Base-by-base conservation (phyloP, 495 filamentous ascomycete genomes). In the Xylaria sp. region DNA sequence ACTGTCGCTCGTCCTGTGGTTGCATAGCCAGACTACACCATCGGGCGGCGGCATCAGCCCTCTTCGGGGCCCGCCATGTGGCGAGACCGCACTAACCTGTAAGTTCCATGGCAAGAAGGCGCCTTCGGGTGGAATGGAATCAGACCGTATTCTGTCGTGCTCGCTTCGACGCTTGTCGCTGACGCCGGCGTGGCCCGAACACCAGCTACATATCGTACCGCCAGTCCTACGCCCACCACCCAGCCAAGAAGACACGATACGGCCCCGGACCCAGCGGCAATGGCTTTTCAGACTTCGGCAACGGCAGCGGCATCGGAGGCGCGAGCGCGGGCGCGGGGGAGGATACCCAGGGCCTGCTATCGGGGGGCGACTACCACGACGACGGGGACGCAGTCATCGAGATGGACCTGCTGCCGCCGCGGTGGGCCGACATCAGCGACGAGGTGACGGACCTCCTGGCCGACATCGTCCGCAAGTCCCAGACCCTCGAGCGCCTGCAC, bases 71-170 rank as follows among this genome's bases (percentile, higher is more conserved):
- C 85, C 88, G 90, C 85, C 76, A 95, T 97, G 92, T 97, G 93
- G 93, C 93, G 96, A 85, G 96, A 99, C 88, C 90, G 96, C 83
- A 99, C 97, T 61, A 99, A 98, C 80, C 91, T 99, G 95, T 97
- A 88, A 71, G 87, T 76, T 15, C 29, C 61, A 68, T 50, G 7
- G 3, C 21, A 17, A 15, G 31, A 41, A 26, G 5, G n/a, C 24
- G 12, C 12, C 26, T 11, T 52, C n/a, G 0, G n/a, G 9, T 21
- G 9, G 37, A 43, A 43, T 41, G 12, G 37, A 21, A 7, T 29
- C 6, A 21, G 6, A 33, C 14, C 26, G 7, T 8, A 29, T 29
- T 31, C 26, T 31, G 24, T 53, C 31, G 21, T 26, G n/a, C 41
- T 17, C 14, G 17, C 46, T 29, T 33, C 46, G n/a, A 41, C 46